Percentiles rank a stretch among this genome's conserved stretches.
These are phyloP conservation scores for Decorospora gaudefroyi DNA, from an alignment of 2,329 filamentous ascomycete genomes.

Conservation along the genomic window DNA sequence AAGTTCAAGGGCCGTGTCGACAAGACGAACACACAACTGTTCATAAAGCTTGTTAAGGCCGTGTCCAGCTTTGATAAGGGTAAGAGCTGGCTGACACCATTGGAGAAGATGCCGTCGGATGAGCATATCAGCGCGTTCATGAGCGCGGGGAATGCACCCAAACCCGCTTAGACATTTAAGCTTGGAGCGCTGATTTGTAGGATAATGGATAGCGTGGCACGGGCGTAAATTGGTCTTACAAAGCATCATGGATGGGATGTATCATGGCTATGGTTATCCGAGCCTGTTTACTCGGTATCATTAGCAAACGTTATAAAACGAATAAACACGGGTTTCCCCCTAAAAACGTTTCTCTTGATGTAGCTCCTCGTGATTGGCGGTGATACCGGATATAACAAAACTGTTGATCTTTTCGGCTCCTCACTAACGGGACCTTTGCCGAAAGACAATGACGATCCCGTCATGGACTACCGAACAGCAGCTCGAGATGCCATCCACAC, in stretches of 20 bases:
- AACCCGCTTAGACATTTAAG: constrained; percentile 8
- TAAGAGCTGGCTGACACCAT: constrained; percentile 37
- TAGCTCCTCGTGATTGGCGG: constrained; percentile 29
- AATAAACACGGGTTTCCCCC: no score
- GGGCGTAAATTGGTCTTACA: no score
- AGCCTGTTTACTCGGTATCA: no score
- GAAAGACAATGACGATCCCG: constrained; percentile 9
- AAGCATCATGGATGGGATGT: no score
- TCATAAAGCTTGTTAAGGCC: constrained; percentile 53
- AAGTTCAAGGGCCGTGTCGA: constrained; percentile 51
- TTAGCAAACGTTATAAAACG: no score
- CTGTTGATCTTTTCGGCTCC: constrained; percentile 15
- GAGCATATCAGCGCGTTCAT: constrained; percentile 34
- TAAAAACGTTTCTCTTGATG: no score
- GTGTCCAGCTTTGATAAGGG: constrained; percentile 41
- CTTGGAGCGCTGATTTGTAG: background rate
- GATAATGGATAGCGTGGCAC: no score
- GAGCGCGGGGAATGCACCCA: constrained; percentile 16
- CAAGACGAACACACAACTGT: constrained; percentile 43
- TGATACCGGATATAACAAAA: constrained; percentile 17
- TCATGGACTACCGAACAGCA: constrained; percentile 17
- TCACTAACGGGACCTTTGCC: constrained; percentile 9
- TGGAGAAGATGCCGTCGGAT: constrained; percentile 39
- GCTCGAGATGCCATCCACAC: background rate
- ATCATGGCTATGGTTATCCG: no score